These are phyloP conservation scores for Strigomonas culicis DNA, from an alignment of 208 protist species.

Conservation along the genomic window DNA sequence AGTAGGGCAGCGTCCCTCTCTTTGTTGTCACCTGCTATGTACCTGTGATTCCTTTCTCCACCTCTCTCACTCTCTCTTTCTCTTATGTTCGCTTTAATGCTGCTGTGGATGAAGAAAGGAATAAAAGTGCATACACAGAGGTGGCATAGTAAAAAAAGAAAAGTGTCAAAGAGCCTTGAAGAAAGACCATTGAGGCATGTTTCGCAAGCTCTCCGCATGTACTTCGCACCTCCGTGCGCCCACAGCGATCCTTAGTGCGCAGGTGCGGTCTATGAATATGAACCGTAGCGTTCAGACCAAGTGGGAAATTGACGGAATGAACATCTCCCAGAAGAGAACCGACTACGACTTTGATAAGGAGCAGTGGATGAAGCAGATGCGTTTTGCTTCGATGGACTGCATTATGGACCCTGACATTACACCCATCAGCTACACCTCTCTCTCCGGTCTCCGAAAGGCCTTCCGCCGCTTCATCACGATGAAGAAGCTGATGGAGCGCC, in stretches of 20 bases:
- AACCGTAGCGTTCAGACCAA: conserved; percentile 85
- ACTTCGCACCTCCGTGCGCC: neutral
- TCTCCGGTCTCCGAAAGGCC: conserved; percentile 62
- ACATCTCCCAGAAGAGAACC: conserved; percentile 66
- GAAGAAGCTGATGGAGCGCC: conserved; percentile 80
- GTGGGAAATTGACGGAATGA: conserved; percentile 72
- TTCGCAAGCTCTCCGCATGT: neutral
- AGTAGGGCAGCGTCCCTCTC: no score
- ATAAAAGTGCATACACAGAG: no score
- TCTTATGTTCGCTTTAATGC: no score
- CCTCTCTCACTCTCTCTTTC: no score
- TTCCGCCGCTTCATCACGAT: conserved; percentile 86
- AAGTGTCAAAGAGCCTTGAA: no score
- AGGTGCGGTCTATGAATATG: conserved; percentile 72
- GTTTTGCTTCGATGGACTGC: conserved; percentile 90
- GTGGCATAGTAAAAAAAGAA: no score
- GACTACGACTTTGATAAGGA: conserved; percentile 93
- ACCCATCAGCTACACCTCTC: conserved; percentile 77
- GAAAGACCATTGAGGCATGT: neutral
- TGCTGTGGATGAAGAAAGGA: no score
- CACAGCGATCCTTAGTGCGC: conserved; percentile 4
- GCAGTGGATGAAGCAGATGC: conserved; percentile 92
- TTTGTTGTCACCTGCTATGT: no score
- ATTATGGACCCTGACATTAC: conserved; percentile 89
- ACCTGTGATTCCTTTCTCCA: no score